A percentile compares a stretch with the other conserved stretches of the same genome.
These are phyloP conservation scores for Didymella exigua DNA, from an alignment of 2,329 filamentous ascomycete genomes.

Conservation along the genomic window DNA sequence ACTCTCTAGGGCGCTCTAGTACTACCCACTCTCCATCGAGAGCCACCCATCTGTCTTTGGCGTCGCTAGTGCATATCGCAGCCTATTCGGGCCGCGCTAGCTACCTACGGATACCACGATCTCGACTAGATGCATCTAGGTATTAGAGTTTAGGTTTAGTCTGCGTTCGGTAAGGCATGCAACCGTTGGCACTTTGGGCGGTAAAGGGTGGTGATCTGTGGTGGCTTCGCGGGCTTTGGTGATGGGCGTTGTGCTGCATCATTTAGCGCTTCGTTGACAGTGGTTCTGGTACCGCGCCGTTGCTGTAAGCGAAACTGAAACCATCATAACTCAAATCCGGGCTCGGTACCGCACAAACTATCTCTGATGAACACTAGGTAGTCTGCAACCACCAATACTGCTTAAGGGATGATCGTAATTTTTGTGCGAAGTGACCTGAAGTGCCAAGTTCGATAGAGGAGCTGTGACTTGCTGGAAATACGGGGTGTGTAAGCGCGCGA, in stretches of 20 bases:
- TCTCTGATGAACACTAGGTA: constrained; percentile 4
- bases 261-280: not conserved
- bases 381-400: not conserved
- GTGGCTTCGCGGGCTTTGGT: not conserved
- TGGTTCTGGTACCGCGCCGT: constrained; percentile 13
- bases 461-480: not conserved
- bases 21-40: not conserved
- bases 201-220: not conserved
- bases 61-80: constrained; percentile 8
- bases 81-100: constrained; percentile 1
- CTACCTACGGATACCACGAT: not conserved
- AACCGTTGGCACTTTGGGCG: too few relatives aligned
- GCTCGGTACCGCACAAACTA: not conserved
- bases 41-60: not conserved
- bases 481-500: not conserved
- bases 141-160: not conserved
- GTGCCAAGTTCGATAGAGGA: not conserved
- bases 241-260: not conserved
- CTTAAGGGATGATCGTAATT: not conserved
- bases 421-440: not conserved
- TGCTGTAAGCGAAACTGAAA: constrained; percentile 1
- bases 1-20: not conserved
- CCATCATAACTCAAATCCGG: not conserved
- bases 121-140: not conserved
- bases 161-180: constrained; percentile 1